Percentiles rank a stretch among this genome's conserved stretches.
Conservation (phyloP, 176 grass and related monocot genomes). For the Bonia amplexicaulis region DNA sequence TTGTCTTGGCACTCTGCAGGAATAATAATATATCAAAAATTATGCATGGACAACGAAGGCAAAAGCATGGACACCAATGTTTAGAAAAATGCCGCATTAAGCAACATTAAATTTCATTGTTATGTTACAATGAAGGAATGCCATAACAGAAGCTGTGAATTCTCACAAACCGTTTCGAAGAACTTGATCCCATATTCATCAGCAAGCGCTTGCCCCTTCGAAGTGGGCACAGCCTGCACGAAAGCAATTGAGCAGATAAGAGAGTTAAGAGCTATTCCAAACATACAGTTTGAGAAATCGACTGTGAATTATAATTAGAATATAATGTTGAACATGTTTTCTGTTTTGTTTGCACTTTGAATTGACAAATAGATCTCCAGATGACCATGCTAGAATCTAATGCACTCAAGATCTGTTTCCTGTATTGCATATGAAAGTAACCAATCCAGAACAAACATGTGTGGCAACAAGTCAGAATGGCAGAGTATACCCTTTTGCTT, state of each 20-base stretch:
- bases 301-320: neutral
- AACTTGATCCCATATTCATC: conserved; percentile 82
- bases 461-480: neutral
- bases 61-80: neutral
- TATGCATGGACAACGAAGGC: neutral
- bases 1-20: conserved; percentile 73
- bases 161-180: conserved; percentile 69
- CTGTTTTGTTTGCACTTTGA: neutral
- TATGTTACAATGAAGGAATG: neutral
- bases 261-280: neutral
- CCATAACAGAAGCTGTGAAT: neutral
- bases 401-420: neutral
- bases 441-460: neutral
- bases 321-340: neutral
- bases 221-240: conserved; percentile 60
- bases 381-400: neutral
- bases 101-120: neutral
- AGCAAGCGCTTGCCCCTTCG: conserved; percentile 72
- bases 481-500: conserved; percentile 52
- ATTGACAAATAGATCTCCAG: neutral
- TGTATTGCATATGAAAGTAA: neutral
- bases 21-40: neutral
- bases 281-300: neutral
- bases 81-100: neutral
- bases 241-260: neutral